Base-by-base conservation (phyloP, 345 rosid species). In the Anastatica hierochuntica region DNA sequence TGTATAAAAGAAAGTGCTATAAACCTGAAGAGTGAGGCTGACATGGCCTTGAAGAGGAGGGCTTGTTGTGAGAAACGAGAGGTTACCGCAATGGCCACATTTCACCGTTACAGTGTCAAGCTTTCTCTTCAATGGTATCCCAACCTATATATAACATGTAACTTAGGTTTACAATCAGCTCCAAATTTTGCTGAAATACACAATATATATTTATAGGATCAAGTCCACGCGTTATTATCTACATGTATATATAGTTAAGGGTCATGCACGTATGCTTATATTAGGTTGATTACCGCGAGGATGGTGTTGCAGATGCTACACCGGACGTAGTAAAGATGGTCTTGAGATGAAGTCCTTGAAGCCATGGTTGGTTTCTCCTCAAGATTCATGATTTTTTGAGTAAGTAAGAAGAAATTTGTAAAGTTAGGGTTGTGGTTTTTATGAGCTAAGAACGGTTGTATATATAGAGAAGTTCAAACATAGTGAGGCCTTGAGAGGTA, bases 251-350 rank as follows among this genome's bases (percentile, higher is more conserved):
- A 43, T 47, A 1, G 3, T 29, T 29, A 21, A 21, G 24, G n/a
- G n/a, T n/a, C n/a, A n/a, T n/a, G n/a, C n/a, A n/a, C n/a, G n/a
- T n/a, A n/a, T n/a, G n/a, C n/a, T n/a, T 24, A 24, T 24, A 24
- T 24, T 24, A 24, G 19, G 16, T 39, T 26, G 37, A 2, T 54
- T 85, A 90, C 99, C 60, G 99, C 99, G 37, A 94, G 99, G 76
- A 94, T 84, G 62, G 99, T 94, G 87, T 70, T 80, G 84, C 99
- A 94, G 71, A 83, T 88, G 80, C 82, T 94, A 77, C 99, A 94
- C 13, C 97, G 94, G 50, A 88, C 87, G 67, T 94, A 94, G 71
- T 90, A 94, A 49, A 88, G 97, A 65, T 85, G 88, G 31, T 88
- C 53, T 46, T 79, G 86, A 20, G 66, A 52, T 26, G 63, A 44